A percentile compares a stretch with the other conserved stretches of the same genome.
Conservation (phyloP, 2,329 filamentous ascomycete genomes). For the Calonectria multiphialidica region DNA sequence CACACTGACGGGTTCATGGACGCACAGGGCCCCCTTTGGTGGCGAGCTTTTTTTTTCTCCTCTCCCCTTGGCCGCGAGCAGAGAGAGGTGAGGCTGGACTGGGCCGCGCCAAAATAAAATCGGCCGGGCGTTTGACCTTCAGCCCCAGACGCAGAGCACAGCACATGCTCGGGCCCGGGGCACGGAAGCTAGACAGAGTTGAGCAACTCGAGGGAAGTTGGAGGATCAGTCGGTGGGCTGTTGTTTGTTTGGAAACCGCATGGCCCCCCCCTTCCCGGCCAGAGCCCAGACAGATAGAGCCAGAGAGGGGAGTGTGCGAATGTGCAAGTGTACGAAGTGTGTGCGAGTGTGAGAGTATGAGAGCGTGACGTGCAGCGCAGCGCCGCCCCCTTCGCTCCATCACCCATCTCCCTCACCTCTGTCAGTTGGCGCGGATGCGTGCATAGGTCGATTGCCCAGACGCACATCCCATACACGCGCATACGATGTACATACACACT, state of each 20-base stretch:
- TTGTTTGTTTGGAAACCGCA: conserved; percentile 14
- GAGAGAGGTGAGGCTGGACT: conserved; percentile 1
- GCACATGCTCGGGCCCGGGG: conserved; percentile 18
- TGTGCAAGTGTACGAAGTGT: no score
- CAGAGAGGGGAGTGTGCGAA: background rate
- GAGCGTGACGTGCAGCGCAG: conserved; percentile 4
- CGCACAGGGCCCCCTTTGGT: conserved; percentile 7
- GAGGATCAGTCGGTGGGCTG: conserved; percentile 39
- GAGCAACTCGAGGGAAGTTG: conserved; percentile 40
- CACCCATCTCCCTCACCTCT: background rate
- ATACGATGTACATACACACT: background rate
- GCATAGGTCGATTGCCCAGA: background rate
- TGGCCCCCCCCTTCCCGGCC: background rate
- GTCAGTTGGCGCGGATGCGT: background rate
- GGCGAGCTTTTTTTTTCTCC: background rate
- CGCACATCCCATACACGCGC: background rate
- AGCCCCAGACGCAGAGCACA: conserved; percentile 14
- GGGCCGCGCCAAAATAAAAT: background rate
- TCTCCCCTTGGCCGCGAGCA: background rate
- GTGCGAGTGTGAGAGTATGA: no score
- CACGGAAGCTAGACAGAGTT: background rate
- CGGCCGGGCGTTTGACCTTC: conserved; percentile 26
- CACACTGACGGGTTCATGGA: conserved; percentile 1
- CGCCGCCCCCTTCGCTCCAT: conserved; percentile 1
- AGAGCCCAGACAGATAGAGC: background rate